Evolutionary conservation across 352 stramenopile genomes (phyloP).

Genomic region (Ochromonadaceae sp.): DNA sequence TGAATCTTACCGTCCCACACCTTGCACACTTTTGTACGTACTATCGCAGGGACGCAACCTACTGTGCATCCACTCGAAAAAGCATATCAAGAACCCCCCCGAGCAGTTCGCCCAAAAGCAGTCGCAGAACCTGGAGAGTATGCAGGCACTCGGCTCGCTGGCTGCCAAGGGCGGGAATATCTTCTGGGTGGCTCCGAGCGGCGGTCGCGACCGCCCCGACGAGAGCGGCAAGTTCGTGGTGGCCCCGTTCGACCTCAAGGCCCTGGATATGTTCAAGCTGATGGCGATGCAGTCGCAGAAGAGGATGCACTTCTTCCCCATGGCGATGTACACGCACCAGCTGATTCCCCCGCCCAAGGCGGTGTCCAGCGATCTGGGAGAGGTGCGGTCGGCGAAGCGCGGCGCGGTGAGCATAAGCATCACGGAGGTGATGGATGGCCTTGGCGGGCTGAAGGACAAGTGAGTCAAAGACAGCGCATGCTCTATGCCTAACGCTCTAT

Average conservation of each 20-base stretch:
- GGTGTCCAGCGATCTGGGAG: neutral
- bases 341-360: constrained; percentile 30
- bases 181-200: constrained; percentile 31
- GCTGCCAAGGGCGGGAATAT: constrained; percentile 19
- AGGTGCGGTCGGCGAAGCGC: neutral
- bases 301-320: constrained; percentile 33
- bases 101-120: constrained; percentile 31
- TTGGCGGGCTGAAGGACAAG: neutral
- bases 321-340: constrained; percentile 37
- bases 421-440: neutral
- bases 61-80: constrained; percentile 36
- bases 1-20: neutral
- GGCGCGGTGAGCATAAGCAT: constrained; percentile 1
- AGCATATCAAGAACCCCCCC: constrained; percentile 35
- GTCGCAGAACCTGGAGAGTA: constrained; percentile 27
- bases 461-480: too few species aligned
- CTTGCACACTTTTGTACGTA: neutral
- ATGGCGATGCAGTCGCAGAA: constrained; percentile 22
- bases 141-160: constrained; percentile 23
- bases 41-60: constrained; percentile 28
- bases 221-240: constrained; percentile 30
- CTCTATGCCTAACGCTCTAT: too few species aligned
- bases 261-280: constrained; percentile 30
- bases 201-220: constrained; percentile 28
- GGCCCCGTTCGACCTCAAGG: constrained; percentile 31